Evolutionary conservation across 2,329 filamentous ascomycete genomes (phyloP), one percentile per base, ranked within the genome.

Genomic region (Sporothrix pseudoabietina): DNA sequence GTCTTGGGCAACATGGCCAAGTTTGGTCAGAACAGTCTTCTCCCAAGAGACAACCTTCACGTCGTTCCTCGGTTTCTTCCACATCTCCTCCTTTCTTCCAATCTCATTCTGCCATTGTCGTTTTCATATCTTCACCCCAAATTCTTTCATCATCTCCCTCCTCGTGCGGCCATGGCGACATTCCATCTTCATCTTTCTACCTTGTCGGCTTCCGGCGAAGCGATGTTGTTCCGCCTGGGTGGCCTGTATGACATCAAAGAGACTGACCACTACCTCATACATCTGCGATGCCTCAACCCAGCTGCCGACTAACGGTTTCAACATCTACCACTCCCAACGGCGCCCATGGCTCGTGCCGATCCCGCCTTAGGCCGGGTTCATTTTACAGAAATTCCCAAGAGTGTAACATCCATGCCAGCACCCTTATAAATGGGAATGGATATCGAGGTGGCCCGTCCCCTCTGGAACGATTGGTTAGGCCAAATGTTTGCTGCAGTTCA

Each of bases 1-100:
- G 92, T 73, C 89, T 82, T 86, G n/a, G 89, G 87, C 0, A 91
- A 86, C 71, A 83, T 85, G 65, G 83, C 85, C 77, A 92, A 92
- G 77, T 91, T 91, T 76, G 87, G 85, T 2, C 69, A 74, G 39
- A 74, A 75, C 32, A 10, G 35, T 35, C 35, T 35, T 35, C 8
- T 35, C 35, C 35, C 35, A 35, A 2, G 35, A 35, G 8, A 5
- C 35, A 35, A 35, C 35, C 35, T 5, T 14, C 41, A 10, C 41
- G 12, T 2, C 26, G 26, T 26, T 26, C 26, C 26, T 26, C 26
- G 26, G 1, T 26, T 26, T 26, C 26, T 26, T 26, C 26, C 35
- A 35, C 35, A 35, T 35, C 5, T 35, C 8, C 8, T 35, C 35
- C 35, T 8, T 35, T 35, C 35, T 35, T 35, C 8, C 35, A 35